Evolutionary conservation across 352 stramenopile species (phyloP).

Genomic region (Pythium scleroteichum): DNA sequence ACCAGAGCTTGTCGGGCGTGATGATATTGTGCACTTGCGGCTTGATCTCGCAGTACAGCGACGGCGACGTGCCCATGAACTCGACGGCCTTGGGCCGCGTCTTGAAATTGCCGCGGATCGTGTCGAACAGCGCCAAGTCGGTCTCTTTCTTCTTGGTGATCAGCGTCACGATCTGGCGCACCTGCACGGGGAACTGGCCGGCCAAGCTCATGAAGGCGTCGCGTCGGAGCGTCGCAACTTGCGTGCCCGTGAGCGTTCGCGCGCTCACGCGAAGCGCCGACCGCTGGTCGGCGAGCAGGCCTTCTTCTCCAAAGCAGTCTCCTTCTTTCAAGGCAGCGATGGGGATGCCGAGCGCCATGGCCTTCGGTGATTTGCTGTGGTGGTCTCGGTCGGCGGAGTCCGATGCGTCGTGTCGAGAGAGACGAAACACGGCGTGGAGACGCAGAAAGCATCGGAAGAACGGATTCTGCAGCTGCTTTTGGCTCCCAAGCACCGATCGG

Average conservation of each 20-base stretch:
- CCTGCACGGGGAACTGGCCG: conserved; percentile 22
- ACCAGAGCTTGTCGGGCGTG: neutral
- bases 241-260: conserved; percentile 16
- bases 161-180: conserved; percentile 21
- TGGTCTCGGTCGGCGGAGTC: neutral
- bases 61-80: conserved; percentile 19
- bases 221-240: conserved; percentile 9
- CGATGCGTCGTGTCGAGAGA: neutral
- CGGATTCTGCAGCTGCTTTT: neutral
- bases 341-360: conserved; percentile 24
- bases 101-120: conserved; percentile 14
- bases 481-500: conserved; percentile 4
- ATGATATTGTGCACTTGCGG: conserved; percentile 19
- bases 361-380: neutral
- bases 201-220: conserved; percentile 20
- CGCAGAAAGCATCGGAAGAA: conserved; percentile 2
- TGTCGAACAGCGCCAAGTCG: conserved; percentile 12
- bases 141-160: conserved; percentile 20
- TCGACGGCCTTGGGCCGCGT: conserved; percentile 13
- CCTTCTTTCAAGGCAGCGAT: conserved; percentile 49
- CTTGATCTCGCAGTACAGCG: conserved; percentile 23
- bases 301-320: conserved; percentile 71
- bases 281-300: conserved; percentile 8
- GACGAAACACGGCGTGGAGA: neutral
- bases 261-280: conserved; percentile 22